Evolutionary conservation across 108 stramenopile species (phyloP).

Genomic region (Cylindrotheca closterium): DNA sequence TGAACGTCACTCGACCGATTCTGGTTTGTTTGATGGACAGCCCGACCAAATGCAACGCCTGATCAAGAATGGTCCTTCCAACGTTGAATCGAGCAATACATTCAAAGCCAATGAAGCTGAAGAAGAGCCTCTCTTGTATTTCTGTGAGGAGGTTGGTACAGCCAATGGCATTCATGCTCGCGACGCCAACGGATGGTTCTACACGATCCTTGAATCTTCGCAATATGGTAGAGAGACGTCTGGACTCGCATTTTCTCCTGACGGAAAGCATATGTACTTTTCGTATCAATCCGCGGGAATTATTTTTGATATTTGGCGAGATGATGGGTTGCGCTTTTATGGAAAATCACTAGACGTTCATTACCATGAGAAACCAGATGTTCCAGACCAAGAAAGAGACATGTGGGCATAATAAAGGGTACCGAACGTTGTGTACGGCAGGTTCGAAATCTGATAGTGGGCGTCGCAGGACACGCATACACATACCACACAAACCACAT

Average conservation of each 20-base stretch:
- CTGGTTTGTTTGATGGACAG: constrained; percentile 28
- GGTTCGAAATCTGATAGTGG: no score
- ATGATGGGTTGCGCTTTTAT: constrained; percentile 42
- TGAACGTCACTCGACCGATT: constrained; percentile 8
- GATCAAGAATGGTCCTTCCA: neutral
- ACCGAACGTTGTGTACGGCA: no score
- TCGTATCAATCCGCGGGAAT: constrained; percentile 40
- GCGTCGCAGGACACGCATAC: no score
- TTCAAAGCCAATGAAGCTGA: no score
- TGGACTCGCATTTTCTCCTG: constrained; percentile 61
- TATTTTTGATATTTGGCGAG: constrained; percentile 42
- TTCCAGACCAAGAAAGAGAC: no score
- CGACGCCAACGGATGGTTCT: constrained; percentile 27
- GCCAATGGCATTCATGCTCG: constrained; percentile 43
- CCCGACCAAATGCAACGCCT: constrained; percentile 41
- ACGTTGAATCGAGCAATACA: no score
- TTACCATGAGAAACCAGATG: no score
- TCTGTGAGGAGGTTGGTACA: constrained; percentile 46
- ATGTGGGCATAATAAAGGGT: no score
- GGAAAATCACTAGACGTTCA: constrained; percentile 17
- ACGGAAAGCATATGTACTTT: constrained; percentile 61
- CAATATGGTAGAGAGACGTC: constrained; percentile 39
- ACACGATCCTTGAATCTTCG: constrained; percentile 35
- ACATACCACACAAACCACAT: no score
- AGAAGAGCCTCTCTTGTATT: constrained; percentile 51